Base-by-base conservation (phyloP, 2,329 filamentous ascomycete species). In the Alternaria atra region DNA sequence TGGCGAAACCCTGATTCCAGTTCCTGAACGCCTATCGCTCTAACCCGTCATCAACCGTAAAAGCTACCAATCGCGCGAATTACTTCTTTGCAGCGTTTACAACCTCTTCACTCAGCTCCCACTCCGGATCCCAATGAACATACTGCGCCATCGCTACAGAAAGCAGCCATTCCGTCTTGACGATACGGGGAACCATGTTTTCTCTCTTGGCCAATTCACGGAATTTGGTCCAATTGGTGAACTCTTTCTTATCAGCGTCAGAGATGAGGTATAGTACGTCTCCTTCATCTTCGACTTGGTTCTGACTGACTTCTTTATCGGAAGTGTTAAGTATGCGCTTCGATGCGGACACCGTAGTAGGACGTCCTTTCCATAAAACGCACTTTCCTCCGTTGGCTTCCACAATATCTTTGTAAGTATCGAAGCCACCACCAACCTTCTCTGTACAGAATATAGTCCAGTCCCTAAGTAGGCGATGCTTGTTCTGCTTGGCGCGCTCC, bases 141-240 rank as follows among this genome's bases (percentile, higher is more conserved):
- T 93, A 85, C 80, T 99, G 95, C 71, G 87, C 89, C 91, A 99
- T 94, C 5, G 93, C 92, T 61, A 93, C 89, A 73, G 94, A 90
- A 58, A 99, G 82, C 70, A 99, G 78, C 95, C 95, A 99, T 75
- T 99, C 94, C 3, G 91, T 87, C 47, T 86, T 87, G 25, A 97
- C 93, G 40, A 99, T 89, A 54, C 91, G 85, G 3, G 94, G 90
- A 67, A 89, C 86, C 86, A 94, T 93, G 73, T 92, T 90, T 44
- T 91, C 90, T 68, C 89, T 90, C 64, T 85, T 82, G 2, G 92
- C 94, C 86, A 97, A 89, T 52, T 91, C 87, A 57, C 88, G 84
- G 77, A 99, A 99, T 61, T 88, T 89, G 13, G 85, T 82, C 92
- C 94, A 97, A 57, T 97, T 80, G 65, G 86, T 85, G 75, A 86